Conservation (phyloP, 78 protist genomes). For the Planoprotostelium fungivorum region DNA sequence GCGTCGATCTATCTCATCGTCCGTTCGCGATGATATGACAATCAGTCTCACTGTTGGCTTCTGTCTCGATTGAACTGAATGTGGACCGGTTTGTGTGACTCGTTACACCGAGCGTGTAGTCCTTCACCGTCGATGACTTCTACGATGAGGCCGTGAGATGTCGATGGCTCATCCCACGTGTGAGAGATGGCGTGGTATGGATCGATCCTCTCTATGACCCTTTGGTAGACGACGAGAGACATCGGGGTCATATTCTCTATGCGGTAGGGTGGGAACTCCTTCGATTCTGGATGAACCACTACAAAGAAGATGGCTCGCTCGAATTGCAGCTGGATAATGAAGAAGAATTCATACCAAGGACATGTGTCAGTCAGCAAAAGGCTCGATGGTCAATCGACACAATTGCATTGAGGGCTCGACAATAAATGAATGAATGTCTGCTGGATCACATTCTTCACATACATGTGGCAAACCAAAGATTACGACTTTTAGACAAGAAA, state of each 20-base stretch:
- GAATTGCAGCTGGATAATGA: not conserved
- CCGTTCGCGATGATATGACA: not conserved
- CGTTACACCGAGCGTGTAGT: not conserved
- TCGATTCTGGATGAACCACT: not conserved
- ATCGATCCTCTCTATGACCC: not conserved
- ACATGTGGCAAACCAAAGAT: no score
- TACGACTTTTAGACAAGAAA: no score
- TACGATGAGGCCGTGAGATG: not conserved
- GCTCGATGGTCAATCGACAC: no score
- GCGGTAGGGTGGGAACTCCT: conserved; percentile 5
- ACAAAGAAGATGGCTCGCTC: not conserved
- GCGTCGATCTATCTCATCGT: not conserved
- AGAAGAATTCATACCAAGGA: no score
- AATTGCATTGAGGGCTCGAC: no score
- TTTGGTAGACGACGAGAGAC: conserved; percentile 1
- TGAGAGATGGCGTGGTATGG: not conserved
- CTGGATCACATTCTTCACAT: no score
- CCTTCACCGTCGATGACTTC: not conserved
- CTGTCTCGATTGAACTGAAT: not conserved
- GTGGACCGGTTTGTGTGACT: not conserved
- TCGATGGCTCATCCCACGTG: not conserved
- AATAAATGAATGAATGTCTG: no score
- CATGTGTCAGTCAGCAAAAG: no score
- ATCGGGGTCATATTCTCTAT: not conserved
- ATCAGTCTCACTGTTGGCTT: no score